Evolutionary conservation across 1,284 basidiomycete genomes (phyloP), one percentile per base, ranked within the genome.

Genomic region (Microbotryum lychnidis-dioicae): DNA sequence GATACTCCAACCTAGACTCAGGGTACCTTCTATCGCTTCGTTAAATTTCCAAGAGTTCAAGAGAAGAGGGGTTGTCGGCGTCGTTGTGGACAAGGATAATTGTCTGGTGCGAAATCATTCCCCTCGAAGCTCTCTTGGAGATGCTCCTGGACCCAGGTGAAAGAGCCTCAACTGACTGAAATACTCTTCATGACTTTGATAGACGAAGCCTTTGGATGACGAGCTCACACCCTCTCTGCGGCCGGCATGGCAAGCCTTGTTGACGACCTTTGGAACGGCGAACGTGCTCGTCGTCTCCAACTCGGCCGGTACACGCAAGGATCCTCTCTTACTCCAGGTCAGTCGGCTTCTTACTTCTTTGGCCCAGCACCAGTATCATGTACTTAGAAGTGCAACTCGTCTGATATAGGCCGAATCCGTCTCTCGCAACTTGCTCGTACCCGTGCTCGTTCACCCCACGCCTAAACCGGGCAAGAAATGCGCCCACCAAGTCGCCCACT

Each of bases 51-150:
- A 72, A n/a, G 85, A 84, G 18, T 79, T 97, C 46, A 81, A 82
- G 63, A 79, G 79, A 59, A 83, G 84, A 20, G 92, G 93, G 2
- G 92, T 91, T 71, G 83, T 85, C 52, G 91, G 87, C 42, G 87
- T 88, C 14, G 85, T 98, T 0, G 87, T 97, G 69, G 94, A 97
- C 82, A 97, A 97, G 78, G 94, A 98, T 75, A 97, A 98, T 70
- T 97, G 94, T 73, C 76, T 97, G 69, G 91, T 90, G 70, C 45
- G 84, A 77, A 23, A 21, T 25, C 31, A 27, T 27, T 5, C 8
- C 4, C 44, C 6, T 29, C 5, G 27, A 31, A 6, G 20, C 37
- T 21, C 27, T 10, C 4, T 25, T 23, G 7, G n/a, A 9, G 14
- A 21, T 8, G 18, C 45, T 6, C 44, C 37, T 14, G 8, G 16